phyloP scores from a whole-genome alignment of 495 filamentous ascomycete species.

The Penicillium macrosclerotiorum region DNA sequence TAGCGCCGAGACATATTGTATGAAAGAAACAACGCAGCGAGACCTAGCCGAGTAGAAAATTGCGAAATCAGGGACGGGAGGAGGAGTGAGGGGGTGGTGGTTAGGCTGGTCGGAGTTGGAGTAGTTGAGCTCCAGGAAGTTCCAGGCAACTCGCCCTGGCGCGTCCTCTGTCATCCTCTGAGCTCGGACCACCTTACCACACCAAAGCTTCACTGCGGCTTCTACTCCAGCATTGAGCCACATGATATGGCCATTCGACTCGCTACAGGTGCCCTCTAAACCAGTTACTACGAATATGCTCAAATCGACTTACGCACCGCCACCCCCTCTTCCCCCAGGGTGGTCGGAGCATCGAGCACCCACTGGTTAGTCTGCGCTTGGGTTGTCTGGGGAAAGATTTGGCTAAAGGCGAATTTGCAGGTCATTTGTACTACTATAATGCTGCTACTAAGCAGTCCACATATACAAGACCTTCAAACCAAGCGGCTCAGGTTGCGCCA shows the following conservation, averaged over 20 bases:
- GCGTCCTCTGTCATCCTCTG: constrained; percentile 45
- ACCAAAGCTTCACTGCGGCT: constrained; percentile 28
- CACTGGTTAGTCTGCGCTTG: constrained; percentile 51
- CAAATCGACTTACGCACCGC: constrained; percentile 42
- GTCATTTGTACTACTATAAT: constrained; percentile 89
- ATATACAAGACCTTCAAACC: constrained; percentile 64
- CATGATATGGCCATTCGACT: not conserved
- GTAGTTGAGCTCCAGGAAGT: constrained; percentile 26
- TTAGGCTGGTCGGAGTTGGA: constrained; percentile 21
- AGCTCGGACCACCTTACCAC: constrained; percentile 47
- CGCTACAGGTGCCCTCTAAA: not conserved
- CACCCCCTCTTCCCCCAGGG: constrained; percentile 66
- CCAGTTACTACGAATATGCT: constrained; percentile 27
- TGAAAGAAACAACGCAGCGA: constrained; percentile 11
- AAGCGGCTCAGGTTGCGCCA: constrained; percentile 29
- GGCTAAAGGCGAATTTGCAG: constrained; percentile 33
- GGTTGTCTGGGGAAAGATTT: constrained; percentile 9
- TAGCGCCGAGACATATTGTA: constrained; percentile 91
- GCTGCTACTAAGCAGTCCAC: constrained; percentile 82
- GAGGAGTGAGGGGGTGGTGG: no score
- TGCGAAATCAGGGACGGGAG: constrained; percentile 2
- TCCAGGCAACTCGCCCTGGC: constrained; percentile 49
- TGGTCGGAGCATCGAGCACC: constrained; percentile 95
- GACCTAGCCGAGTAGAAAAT: constrained; percentile 2
- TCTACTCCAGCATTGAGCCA: constrained; percentile 11